Evolutionary conservation across 495 filamentous ascomycete species (phyloP).

Genomic region (Entonaema liquescens): DNA sequence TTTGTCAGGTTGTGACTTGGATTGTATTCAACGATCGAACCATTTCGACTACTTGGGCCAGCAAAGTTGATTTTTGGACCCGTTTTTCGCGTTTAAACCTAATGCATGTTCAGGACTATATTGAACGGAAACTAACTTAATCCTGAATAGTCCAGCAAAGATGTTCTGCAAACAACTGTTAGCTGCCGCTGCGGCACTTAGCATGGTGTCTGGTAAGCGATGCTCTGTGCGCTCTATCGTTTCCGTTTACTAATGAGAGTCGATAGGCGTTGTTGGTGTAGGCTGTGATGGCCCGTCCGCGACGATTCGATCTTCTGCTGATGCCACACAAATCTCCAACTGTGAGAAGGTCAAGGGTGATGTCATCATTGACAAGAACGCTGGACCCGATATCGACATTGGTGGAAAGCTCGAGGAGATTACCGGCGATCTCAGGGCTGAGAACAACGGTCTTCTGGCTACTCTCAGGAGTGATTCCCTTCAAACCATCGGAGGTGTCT

Average conservation of each 20-base stretch:
- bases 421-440: slow-evolving; percentile 70
- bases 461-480: slow-evolving; percentile 60
- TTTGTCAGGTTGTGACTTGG: neutral
- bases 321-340: slow-evolving; percentile 70
- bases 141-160: slow-evolving; percentile 50
- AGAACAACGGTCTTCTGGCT: slow-evolving; percentile 67
- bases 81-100: neutral
- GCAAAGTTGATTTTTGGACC: neutral
- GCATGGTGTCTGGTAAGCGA: slow-evolving; percentile 67
- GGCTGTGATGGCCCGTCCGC: slow-evolving; percentile 55
- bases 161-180: slow-evolving; percentile 83
- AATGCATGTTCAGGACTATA: neutral
- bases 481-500: slow-evolving; percentile 64
- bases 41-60: neutral
- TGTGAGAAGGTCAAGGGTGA: slow-evolving; percentile 77
- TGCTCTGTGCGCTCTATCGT: neutral
- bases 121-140: neutral
- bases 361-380: slow-evolving; percentile 67
- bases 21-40: neutral
- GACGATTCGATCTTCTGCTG: slow-evolving; percentile 73
- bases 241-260: neutral
- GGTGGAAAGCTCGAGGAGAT: slow-evolving; percentile 67
- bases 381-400: slow-evolving; percentile 62
- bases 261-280: slow-evolving; percentile 45
- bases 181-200: slow-evolving; percentile 75